Evolutionary conservation across 1,284 basidiomycete genomes (phyloP).

Genomic region (Vanrija sp.): DNA sequence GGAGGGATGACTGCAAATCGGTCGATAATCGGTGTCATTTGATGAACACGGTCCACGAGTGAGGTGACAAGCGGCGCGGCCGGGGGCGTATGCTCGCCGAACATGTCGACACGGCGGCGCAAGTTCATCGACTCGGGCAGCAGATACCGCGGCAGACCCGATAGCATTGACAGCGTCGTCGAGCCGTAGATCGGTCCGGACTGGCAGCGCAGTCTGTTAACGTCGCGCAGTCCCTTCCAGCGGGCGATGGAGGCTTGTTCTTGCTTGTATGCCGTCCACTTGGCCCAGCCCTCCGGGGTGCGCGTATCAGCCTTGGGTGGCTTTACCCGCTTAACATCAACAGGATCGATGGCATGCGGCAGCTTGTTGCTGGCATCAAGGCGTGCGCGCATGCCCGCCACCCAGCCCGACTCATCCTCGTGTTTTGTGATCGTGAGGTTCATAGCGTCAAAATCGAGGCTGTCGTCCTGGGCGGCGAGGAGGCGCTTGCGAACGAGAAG

Average conservation of each 20-base stretch:
- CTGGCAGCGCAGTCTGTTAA: constrained; percentile 73
- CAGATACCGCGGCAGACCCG: constrained; percentile 53
- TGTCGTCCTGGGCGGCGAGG: constrained; percentile 51
- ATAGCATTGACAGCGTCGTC: constrained; percentile 57
- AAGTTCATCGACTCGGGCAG: constrained; percentile 58
- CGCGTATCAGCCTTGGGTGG: constrained; percentile 64
- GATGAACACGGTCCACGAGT: constrained; percentile 58
- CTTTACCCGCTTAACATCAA: constrained; percentile 42
- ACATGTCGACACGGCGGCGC: constrained; percentile 26
- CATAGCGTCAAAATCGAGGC: constrained; percentile 62
- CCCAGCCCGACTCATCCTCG: constrained; percentile 51
- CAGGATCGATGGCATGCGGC: constrained; percentile 57
- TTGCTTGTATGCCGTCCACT: constrained; percentile 58
- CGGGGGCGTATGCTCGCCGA: constrained; percentile 48
- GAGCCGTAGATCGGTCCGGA: constrained; percentile 61
- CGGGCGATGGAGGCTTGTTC: constrained; percentile 58
- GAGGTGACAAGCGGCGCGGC: constrained; percentile 59
- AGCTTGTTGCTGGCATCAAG: constrained; percentile 71
- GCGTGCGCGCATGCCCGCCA: constrained; percentile 56
- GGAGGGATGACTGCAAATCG: constrained; percentile 83
- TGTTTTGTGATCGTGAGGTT: constrained; percentile 62
- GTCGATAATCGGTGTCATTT: constrained; percentile 60
- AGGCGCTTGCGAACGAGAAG: constrained; percentile 73
- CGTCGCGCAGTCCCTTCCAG: constrained; percentile 67
- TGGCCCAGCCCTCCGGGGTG: constrained; percentile 68